Evolutionary conservation across 2,329 filamentous ascomycete genomes (phyloP).

Genomic region (Monosporascus sp.): DNA sequence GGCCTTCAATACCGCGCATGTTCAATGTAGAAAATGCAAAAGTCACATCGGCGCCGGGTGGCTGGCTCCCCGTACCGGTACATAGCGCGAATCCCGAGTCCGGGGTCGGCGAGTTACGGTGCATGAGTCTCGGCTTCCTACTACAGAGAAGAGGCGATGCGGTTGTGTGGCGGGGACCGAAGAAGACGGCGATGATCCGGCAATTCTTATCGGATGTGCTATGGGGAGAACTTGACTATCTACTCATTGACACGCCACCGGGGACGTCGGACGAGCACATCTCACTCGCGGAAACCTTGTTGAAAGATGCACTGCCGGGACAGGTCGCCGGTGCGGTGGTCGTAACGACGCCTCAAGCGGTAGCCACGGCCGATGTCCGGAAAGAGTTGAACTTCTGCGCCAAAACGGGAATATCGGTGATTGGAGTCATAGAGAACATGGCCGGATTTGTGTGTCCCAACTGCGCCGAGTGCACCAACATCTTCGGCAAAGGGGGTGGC

Average conservation of each 20-base stretch:
- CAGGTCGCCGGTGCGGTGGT: constrained; percentile 85
- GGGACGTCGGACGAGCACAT: constrained; percentile 98
- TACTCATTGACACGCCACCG: constrained; percentile 92
- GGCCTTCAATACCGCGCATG: constrained; percentile 92
- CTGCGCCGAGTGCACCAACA: constrained; percentile 80
- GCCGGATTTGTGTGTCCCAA: constrained; percentile 79
- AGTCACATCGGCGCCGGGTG: constrained; percentile 84
- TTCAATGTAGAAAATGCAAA: constrained; percentile 85
- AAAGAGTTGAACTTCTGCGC: constrained; percentile 92
- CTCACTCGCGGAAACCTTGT: constrained; percentile 79
- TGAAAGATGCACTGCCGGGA: constrained; percentile 55
- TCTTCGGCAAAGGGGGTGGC: constrained; percentile 89
- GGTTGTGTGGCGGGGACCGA: constrained; percentile 95
- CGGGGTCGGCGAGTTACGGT: constrained; percentile 61
- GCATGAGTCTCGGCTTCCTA: constrained; percentile 92
- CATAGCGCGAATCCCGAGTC: constrained; percentile 53
- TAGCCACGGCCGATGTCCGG: constrained; percentile 87
- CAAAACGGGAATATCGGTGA: constrained; percentile 72
- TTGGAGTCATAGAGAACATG: constrained; percentile 98
- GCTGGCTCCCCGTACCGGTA: constrained; percentile 86
- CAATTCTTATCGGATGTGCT: constrained; percentile 91
- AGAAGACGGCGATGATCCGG: constrained; percentile 98
- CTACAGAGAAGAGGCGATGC: constrained; percentile 79
- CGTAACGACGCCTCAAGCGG: constrained; percentile 92
- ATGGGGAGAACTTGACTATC: constrained; percentile 83